Evolutionary conservation across 352 stramenopile species (phyloP), one percentile per base, ranked within the genome.

Genomic region (Globisporangium spiculum): DNA sequence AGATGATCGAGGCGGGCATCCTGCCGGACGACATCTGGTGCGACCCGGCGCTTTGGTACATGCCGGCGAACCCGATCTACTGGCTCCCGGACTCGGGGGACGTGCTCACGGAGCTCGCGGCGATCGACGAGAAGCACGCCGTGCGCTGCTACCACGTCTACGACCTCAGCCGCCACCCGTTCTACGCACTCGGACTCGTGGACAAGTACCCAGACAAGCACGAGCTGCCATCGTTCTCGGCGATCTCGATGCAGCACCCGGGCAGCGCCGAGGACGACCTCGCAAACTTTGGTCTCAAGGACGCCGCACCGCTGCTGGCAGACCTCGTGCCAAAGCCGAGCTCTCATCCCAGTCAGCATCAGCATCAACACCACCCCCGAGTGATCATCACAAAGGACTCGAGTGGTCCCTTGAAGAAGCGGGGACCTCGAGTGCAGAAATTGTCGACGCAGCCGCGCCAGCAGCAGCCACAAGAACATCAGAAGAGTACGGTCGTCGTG

Each of bases 21-120:
- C 56, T 83, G 38, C 76, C 74, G 3, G 71, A 77, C 18, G 76
- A 83, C 55, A 68, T 83, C 22, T 83, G 76, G 76, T 83, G 76
- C 59, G 76, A 83, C 59, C 72, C 75, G 4, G 60, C 72, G 55
- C 69, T 83, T 14, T 83, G 76, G 76, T 83, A 83, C 68, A 83
- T 83, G 76, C 76, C 76, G 4, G 69, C 68, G 34, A 75, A 72
- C 30, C 74, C 74, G 53, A 68, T 80, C 53, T 77, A 78, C 65
- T 83, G 76, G 76, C 71, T 83, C 53, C 76, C 76, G 2, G 70
- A 70, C 30, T 74, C 73, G 27, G 16, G 38, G 7, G 71, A 76
- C 44, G 61, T 83, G 1, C 34, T 46, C 32, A 34, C 34, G 9
- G 73, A 80, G 65, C 74, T 80, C 36, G 30, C 52, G 14, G 32